Evolutionary conservation across 129 eudicot species (phyloP).

Genomic region (Scalesia atractyloides): DNA sequence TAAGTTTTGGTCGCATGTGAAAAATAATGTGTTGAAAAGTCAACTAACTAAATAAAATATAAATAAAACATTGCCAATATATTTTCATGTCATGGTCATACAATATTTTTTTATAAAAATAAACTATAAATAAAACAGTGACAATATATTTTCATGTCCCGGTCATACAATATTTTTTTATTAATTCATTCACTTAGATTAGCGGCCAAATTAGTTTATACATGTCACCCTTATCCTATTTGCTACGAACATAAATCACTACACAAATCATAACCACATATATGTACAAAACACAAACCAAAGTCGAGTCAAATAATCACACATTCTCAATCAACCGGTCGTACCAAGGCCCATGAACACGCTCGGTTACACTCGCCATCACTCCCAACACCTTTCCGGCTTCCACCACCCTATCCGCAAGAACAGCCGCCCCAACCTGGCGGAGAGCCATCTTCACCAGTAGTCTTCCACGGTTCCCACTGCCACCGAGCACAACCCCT

Average conservation of each 20-base stretch:
- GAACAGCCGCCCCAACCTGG: constrained; percentile 66
- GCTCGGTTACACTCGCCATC: constrained; percentile 59
- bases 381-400: constrained; percentile 64
- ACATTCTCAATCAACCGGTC: constrained; percentile 41
- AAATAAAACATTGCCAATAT: no score
- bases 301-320: constrained; percentile 24
- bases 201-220: no score
- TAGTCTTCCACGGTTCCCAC: constrained; percentile 52
- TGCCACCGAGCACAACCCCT: constrained; percentile 71
- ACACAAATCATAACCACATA: constrained; percentile 36
- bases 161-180: no score
- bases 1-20: no score
- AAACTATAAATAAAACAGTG: no score
- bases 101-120: no score
- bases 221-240: constrained; percentile 18
- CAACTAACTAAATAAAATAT: no score
- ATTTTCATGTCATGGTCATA: no score
- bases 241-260: constrained; percentile 14
- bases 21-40: no score
- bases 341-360: constrained; percentile 86
- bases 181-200: no score
- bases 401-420: constrained; percentile 54
- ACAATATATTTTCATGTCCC: no score
- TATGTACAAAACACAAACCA: constrained; percentile 26
- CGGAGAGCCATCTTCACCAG: constrained; percentile 67